phyloP scores from a whole-genome alignment of 2,329 filamentous ascomycete genomes.

The Colletotrichum neosansevieriae region DNA sequence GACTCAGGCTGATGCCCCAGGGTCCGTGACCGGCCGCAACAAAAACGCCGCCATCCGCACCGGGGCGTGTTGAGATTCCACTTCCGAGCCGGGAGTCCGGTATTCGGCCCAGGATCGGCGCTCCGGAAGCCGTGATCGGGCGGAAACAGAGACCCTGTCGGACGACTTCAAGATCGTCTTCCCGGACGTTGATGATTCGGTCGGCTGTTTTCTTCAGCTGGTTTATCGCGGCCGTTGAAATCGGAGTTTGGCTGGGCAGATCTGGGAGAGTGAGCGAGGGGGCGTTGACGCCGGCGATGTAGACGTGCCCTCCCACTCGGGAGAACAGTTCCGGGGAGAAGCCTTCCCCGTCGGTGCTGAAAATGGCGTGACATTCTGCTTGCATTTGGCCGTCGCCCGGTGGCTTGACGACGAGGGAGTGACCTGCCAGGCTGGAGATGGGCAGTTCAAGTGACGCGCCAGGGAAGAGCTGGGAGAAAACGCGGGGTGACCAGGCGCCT shows the following conservation, averaged over 20 bases:
- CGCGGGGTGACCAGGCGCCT: slow-evolving; percentile 77
- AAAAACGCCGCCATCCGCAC: slow-evolving; percentile 72
- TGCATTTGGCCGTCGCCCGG: slow-evolving; percentile 59
- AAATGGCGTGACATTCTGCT: slow-evolving; percentile 74
- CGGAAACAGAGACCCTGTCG: slow-evolving; percentile 79
- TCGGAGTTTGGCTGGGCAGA: slow-evolving; percentile 61
- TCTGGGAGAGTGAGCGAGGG: slow-evolving; percentile 69
- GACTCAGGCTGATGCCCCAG: slow-evolving; percentile 75
- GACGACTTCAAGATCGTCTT: slow-evolving; percentile 70
- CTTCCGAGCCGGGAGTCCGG: slow-evolving; percentile 67
- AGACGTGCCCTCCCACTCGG: slow-evolving; percentile 75
- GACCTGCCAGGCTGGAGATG: slow-evolving; percentile 74
- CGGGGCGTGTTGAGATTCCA: slow-evolving; percentile 55
- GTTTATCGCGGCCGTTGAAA: slow-evolving; percentile 57
- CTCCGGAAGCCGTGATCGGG: slow-evolving; percentile 73
- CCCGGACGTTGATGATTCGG: slow-evolving; percentile 59
- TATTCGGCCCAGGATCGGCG: slow-evolving; percentile 72
- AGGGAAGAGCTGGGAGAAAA: slow-evolving; percentile 76
- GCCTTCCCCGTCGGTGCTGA: slow-evolving; percentile 67
- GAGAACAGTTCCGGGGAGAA: slow-evolving; percentile 81
- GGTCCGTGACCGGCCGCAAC: slow-evolving; percentile 80
- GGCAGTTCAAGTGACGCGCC: slow-evolving; percentile 64
- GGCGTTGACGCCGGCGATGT: slow-evolving; percentile 79
- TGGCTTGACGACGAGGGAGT: slow-evolving; percentile 76
- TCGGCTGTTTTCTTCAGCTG: slow-evolving; percentile 62